Conservation (phyloP, 2,329 filamentous ascomycete species). For the Emmonsiellopsis sp. region DNA sequence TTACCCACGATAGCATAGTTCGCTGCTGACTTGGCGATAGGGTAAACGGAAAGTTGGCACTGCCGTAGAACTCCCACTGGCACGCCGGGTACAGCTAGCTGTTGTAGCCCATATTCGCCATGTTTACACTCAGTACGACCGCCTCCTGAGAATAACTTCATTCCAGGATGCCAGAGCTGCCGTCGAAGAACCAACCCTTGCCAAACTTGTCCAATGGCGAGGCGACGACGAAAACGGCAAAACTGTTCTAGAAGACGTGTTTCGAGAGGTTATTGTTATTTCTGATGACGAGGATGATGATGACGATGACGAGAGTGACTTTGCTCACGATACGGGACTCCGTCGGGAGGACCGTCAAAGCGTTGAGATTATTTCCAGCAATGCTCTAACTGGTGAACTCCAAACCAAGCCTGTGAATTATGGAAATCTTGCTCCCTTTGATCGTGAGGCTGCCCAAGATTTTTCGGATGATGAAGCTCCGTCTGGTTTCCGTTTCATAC, state of each 20-base stretch:
- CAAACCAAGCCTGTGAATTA: constrained; percentile 23
- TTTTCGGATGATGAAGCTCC: constrained; percentile 28
- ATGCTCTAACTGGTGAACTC: constrained; percentile 26
- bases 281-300: constrained; percentile 51
- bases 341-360: constrained; percentile 24
- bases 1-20: constrained; percentile 7
- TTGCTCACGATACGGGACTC: constrained; percentile 18
- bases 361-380: constrained; percentile 36
- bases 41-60: constrained; percentile 51
- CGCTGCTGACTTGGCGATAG: constrained; percentile 24
- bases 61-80: constrained; percentile 44
- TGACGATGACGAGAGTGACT: constrained; percentile 29
- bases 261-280: constrained; percentile 56
- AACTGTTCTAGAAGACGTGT: constrained; percentile 51
- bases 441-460: constrained; percentile 18
- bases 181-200: constrained; percentile 48
- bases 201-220: constrained; percentile 53
- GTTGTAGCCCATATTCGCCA: constrained; percentile 56
- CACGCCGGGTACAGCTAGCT: constrained; percentile 52
- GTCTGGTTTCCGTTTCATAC: constrained; percentile 29
- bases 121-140: constrained; percentile 54
- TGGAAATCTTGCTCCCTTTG: constrained; percentile 10
- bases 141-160: constrained; percentile 42
- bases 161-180: constrained; percentile 47
- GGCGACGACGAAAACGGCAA: constrained; percentile 48